Evolutionary conservation across 345 rosid species (phyloP).

Genomic region (Euphorbia tirucalli): DNA sequence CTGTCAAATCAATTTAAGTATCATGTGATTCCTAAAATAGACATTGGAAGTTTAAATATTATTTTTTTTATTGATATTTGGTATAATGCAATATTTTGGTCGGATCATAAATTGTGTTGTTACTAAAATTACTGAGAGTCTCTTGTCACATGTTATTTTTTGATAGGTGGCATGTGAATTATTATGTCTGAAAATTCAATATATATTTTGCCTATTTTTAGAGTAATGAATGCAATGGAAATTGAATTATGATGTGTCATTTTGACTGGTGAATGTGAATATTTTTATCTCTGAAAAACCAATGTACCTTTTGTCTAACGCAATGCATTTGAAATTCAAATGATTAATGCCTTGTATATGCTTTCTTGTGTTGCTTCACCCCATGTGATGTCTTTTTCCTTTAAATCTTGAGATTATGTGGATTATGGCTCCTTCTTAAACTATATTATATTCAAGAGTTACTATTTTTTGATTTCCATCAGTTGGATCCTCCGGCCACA

Average conservation of each 20-base stretch:
- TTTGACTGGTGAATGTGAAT: background rate
- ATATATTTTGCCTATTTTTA: background rate
- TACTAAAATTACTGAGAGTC: background rate
- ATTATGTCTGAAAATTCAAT: background rate
- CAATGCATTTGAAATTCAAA: no score
- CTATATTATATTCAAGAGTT: slow-evolving; percentile 14
- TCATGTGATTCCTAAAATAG: background rate
- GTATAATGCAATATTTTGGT: background rate
- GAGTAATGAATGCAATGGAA: background rate
- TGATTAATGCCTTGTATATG: background rate
- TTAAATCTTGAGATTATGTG: slow-evolving; percentile 8
- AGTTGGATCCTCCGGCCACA: slow-evolving; percentile 75
- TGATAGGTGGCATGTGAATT: background rate
- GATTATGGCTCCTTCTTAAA: slow-evolving; percentile 7
- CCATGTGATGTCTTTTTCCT: background rate
- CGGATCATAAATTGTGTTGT: background rate
- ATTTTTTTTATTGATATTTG: background rate
- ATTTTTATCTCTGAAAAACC: background rate
- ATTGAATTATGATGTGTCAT: no score
- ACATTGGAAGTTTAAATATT: background rate
- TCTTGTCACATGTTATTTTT: background rate
- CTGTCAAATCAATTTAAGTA: background rate
- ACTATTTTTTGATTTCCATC: slow-evolving; percentile 21
- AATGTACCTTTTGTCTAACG: no score
- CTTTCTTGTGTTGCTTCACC: slow-evolving; percentile 6